Evolutionary conservation across 768 basidiomycete species (phyloP).

Genomic region (Strobilomyces dryophilus): DNA sequence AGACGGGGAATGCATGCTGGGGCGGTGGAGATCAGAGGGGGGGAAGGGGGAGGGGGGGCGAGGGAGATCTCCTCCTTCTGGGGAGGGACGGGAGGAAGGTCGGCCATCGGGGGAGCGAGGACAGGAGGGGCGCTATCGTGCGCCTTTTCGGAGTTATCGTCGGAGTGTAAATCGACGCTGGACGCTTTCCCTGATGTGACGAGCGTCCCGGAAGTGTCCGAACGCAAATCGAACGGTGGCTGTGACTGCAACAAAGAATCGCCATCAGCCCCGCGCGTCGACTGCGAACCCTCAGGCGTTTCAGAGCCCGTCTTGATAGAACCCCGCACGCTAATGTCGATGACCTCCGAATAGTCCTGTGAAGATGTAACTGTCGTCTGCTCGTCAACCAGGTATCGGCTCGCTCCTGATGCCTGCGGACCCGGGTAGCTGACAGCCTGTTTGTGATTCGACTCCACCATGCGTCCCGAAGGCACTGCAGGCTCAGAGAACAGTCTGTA

Average conservation of each 20-base stretch:
- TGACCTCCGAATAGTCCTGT: slow-evolving; percentile 14
- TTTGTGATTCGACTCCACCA: not conserved
- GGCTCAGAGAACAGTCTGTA: slow-evolving; percentile 18
- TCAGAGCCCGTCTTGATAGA: not conserved
- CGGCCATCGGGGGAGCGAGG: slow-evolving; percentile 6
- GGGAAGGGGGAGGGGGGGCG: slow-evolving; percentile 21
- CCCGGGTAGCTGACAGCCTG: not conserved
- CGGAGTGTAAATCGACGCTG: slow-evolving; percentile 11
- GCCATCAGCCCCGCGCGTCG: not conserved
- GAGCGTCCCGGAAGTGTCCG: slow-evolving; percentile 23
- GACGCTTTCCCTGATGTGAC: too few relatives aligned
- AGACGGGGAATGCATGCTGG: slow-evolving; percentile 63
- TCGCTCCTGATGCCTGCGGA: not conserved
- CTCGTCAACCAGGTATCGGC: not conserved
- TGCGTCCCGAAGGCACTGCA: not conserved
- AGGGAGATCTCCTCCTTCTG: not conserved
- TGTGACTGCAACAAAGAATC: slow-evolving; percentile 8
- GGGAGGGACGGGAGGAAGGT: slow-evolving; percentile 6
- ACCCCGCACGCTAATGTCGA: slow-evolving; percentile 18
- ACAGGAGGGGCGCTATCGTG: not conserved
- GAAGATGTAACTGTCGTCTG: not conserved
- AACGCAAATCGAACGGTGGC: slow-evolving; percentile 2
- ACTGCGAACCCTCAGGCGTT: not conserved
- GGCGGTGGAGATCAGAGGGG: not conserved
- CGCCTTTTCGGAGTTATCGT: not conserved